phyloP scores from a whole-genome alignment of 169 alveolate species.

The Cryptosporidium ubiquitum region DNA sequence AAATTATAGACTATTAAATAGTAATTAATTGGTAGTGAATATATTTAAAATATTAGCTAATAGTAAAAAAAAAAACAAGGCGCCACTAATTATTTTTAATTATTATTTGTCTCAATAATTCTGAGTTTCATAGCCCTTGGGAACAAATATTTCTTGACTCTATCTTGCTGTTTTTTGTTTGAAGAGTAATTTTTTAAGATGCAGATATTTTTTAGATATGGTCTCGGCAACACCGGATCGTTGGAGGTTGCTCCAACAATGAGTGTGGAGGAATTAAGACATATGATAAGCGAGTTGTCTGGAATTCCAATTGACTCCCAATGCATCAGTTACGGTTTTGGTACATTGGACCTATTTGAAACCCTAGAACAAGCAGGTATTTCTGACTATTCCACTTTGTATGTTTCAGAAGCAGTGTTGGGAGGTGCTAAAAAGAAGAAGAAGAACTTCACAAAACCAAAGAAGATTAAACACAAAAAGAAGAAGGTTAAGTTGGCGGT shows the following conservation, averaged over 20 bases:
- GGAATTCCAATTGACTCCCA: constrained; percentile 34
- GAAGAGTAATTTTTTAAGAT: background rate
- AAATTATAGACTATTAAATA: constrained; percentile 16
- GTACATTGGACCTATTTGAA: background rate
- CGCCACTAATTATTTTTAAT: background rate
- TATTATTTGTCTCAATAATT: background rate
- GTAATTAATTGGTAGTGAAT: background rate
- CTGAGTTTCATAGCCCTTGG: background rate
- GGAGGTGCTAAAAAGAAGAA: constrained; percentile 95
- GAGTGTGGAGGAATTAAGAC: constrained; percentile 48
- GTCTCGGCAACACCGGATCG: constrained; percentile 46
- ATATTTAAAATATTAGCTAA: background rate
- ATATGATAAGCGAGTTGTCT: constrained; percentile 6
- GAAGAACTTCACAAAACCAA: constrained; percentile 93
- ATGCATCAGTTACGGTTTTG: constrained; percentile 39
- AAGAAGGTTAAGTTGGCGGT: constrained; percentile 97
- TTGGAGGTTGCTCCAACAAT: constrained; percentile 48
- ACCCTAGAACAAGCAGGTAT: constrained; percentile 59
- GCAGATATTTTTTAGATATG: constrained; percentile 58
- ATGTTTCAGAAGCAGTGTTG: constrained; percentile 21
- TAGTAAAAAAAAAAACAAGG: background rate
- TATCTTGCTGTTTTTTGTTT: background rate
- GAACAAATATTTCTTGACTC: background rate
- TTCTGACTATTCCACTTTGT: constrained; percentile 22
- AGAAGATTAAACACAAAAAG: constrained; percentile 95